Evolutionary conservation across 2,329 filamentous ascomycete genomes (phyloP).

Genomic region (Fusarium irregulare): DNA sequence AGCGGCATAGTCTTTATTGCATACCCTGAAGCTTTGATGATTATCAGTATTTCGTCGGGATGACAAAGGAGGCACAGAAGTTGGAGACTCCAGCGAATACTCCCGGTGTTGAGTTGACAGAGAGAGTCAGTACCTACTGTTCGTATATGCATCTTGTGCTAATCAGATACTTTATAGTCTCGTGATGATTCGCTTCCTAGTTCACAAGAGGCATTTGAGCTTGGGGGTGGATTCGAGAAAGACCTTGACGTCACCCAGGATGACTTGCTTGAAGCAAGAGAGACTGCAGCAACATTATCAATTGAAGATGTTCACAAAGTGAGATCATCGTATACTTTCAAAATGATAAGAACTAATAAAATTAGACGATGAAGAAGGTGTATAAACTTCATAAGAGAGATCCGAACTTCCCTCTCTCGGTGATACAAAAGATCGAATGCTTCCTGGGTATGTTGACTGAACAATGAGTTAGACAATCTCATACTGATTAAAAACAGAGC

Average conservation of each 20-base stretch:
- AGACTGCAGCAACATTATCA: conserved; percentile 50
- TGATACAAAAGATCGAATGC: conserved; percentile 52
- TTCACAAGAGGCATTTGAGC: not conserved
- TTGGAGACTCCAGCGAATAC: not conserved
- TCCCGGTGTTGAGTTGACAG: not conserved
- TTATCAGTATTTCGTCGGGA: not conserved
- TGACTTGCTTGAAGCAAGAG: conserved; percentile 58
- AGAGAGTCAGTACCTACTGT: conserved; percentile 11
- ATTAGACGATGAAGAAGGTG: conserved; percentile 51
- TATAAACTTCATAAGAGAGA: conserved; percentile 51
- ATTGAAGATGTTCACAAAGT: conserved; percentile 51
- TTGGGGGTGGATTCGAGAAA: conserved; percentile 12
- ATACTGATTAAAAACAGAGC: no score
- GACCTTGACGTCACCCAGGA: conserved; percentile 55
- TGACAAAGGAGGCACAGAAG: conserved; percentile 10
- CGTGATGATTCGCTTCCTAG: not conserved
- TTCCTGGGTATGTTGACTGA: conserved; percentile 48
- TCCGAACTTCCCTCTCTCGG: conserved; percentile 53
- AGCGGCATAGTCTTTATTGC: not conserved
- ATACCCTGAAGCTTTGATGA: not conserved
- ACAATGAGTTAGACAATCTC: no score
- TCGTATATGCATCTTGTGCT: no score
- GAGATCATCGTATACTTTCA: not conserved
- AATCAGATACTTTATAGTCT: not conserved
- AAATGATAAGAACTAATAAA: not conserved